A percentile compares a stretch with the other conserved stretches of the same genome.
phyloP scores from a whole-genome alignment of 768 basidiomycete species.

The Tremella mesenterica region DNA sequence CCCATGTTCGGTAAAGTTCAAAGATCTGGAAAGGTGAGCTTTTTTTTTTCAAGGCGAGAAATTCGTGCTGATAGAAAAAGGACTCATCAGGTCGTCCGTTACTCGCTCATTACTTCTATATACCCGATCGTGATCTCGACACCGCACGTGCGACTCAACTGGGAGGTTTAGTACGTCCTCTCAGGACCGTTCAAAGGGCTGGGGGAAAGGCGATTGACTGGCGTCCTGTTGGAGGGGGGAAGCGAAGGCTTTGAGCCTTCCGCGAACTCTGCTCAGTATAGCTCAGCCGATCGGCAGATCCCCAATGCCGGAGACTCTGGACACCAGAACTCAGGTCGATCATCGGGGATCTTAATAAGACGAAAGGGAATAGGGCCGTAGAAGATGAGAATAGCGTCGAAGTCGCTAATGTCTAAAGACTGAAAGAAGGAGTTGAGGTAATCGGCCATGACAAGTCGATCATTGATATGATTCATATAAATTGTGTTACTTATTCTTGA shows the following conservation, averaged over 20 bases:
- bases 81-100: slow-evolving; percentile 45
- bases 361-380: not conserved
- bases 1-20: slow-evolving; percentile 43
- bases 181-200: slow-evolving; percentile 36
- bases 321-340: not conserved
- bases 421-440: too few relatives aligned
- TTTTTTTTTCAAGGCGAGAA: not conserved
- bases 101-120: slow-evolving; percentile 44
- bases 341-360: not conserved
- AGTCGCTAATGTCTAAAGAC: too few relatives aligned
- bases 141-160: slow-evolving; percentile 32
- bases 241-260: slow-evolving; percentile 15
- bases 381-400: too few relatives aligned
- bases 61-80: slow-evolving; percentile 12
- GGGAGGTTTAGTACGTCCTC: slow-evolving; percentile 38
- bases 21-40: slow-evolving; percentile 39
- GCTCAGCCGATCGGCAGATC: not conserved
- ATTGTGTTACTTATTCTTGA: too few relatives aligned
- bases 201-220: slow-evolving; percentile 43
- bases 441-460: too few relatives aligned
- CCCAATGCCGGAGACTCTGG: not conserved
- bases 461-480: too few relatives aligned
- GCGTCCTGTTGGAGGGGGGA: slow-evolving; percentile 39
- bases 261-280: not conserved
- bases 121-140: slow-evolving; percentile 41